A percentile compares a stretch with the other conserved stretches of the same genome.
Evolutionary conservation across 2,329 filamentous ascomycete genomes (phyloP).

Genomic region (Claviceps cyperi): DNA sequence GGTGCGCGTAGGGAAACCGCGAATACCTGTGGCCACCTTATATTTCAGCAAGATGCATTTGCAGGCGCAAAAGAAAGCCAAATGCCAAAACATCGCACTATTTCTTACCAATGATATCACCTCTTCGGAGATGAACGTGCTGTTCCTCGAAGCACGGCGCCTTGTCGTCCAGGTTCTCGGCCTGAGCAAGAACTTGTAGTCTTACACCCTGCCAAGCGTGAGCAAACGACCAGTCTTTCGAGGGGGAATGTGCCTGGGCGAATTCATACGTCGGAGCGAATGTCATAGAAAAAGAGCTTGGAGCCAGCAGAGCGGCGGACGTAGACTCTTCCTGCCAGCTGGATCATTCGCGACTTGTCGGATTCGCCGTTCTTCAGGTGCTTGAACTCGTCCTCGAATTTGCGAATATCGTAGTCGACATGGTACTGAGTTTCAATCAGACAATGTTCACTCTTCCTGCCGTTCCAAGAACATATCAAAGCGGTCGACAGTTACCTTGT

Average conservation of each 20-base stretch:
- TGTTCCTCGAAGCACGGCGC: conserved; percentile 64
- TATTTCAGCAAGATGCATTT: not conserved
- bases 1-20: conserved; percentile 39
- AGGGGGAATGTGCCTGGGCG: not conserved
- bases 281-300: conserved; percentile 85
- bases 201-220: conserved; percentile 34
- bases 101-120: conserved; percentile 66
- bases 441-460: not conserved
- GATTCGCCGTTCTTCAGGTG: conserved; percentile 80
- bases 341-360: conserved; percentile 58
- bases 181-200: conserved; percentile 86
- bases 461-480: not conserved
- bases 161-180: conserved; percentile 57
- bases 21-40: conserved; percentile 11
- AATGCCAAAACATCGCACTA: not conserved
- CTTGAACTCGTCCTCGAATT: conserved; percentile 66
- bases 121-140: conserved; percentile 76
- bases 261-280: conserved; percentile 21
- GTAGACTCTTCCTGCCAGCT: conserved; percentile 76
- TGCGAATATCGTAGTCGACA: conserved; percentile 65
- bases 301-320: conserved; percentile 67
- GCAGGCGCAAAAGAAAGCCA: not conserved
- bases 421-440: conserved; percentile 42
- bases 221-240: not conserved
- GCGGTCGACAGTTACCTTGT: conserved; percentile 37